phyloP scores from a whole-genome alignment of 2,329 filamentous ascomycete genomes.

The Rhynchosporium graminicola region DNA sequence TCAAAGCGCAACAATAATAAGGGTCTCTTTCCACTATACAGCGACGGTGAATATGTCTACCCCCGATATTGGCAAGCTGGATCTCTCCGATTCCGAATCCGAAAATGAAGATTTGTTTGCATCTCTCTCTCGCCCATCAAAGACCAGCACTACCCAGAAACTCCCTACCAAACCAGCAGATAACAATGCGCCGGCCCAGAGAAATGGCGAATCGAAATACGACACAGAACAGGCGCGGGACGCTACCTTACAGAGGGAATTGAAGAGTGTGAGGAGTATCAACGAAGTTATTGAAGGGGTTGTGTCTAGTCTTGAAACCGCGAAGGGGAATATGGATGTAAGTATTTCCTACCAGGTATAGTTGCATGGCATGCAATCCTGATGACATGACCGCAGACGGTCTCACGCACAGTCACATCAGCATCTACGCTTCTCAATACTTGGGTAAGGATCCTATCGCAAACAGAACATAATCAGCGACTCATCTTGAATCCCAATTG shows the following conservation, averaged over 20 bases:
- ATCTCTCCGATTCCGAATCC: constrained; percentile 56
- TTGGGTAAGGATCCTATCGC: constrained; percentile 93
- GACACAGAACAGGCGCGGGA: constrained; percentile 71
- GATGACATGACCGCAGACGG: constrained; percentile 56
- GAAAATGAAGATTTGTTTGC: constrained; percentile 59
- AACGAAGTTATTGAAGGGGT: constrained; percentile 85
- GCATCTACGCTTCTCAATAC: constrained; percentile 89
- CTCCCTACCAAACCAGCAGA: constrained; percentile 28
- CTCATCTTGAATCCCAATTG: constrained; percentile 85
- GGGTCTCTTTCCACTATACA: neutral
- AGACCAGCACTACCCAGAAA: constrained; percentile 28
- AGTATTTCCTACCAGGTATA: constrained; percentile 29
- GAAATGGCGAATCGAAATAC: constrained; percentile 52
- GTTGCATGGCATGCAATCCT: constrained; percentile 3
- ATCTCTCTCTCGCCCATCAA: constrained; percentile 50
- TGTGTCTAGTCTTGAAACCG: constrained; percentile 68
- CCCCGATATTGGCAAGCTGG: constrained; percentile 52
- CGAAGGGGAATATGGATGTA: constrained; percentile 77
- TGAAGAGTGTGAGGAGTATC: constrained; percentile 80
- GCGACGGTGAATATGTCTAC: constrained; percentile 38
- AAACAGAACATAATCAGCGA: constrained; percentile 96
- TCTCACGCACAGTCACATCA: constrained; percentile 80
- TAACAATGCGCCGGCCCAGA: constrained; percentile 34
- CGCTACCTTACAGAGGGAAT: constrained; percentile 71
- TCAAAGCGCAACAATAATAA: constrained; percentile 4